Evolutionary conservation across 768 basidiomycete species (phyloP), one percentile per base, ranked within the genome.

Genomic region (Pleurotus ostreatus): DNA sequence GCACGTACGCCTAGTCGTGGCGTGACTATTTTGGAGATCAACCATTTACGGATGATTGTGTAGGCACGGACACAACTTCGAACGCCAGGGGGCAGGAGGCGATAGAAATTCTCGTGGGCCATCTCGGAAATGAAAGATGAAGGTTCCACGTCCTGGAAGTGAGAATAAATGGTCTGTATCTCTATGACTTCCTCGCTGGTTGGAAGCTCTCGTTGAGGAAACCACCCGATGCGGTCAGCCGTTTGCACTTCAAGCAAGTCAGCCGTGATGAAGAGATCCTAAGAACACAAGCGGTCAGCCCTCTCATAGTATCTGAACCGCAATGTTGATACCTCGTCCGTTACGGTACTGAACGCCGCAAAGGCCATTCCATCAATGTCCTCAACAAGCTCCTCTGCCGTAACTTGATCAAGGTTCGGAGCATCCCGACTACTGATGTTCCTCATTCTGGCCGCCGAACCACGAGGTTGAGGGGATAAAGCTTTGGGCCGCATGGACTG

Each of bases 161-260:
- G 83, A 2, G 84, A 79, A 67, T 89, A 86, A 60, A 94, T 85
- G 20, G 81, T 86, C 66, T 93, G 89, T 46, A 93, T 85, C 59
- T 92, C 88, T n/a, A 85, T 74, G 2, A 77, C 73, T 46, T 94
- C 92, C 9, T 82, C 78, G 46, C 73, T 68, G 0, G 76, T 70
- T 13, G 69, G 70, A 0, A 74, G 66, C n/a, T 92, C 90, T 53
- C 82, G 75, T 30, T 71, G 55, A 3, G 76, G 72, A 68, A 92
- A 89, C 91, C 92, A 94, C 2, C 88, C 92, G 2, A 82, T 85
- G 30, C 84, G 82, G 66, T 94, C 92, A 13, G 83, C 80, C 1
- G 82, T 84, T 67, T 94, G 92, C 0, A 90, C 82, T 68, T 94
- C 92, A 8, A 94, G 76, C 15, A 92, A 70, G 66, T 94, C 92